Evolutionary conservation across 2,329 filamentous ascomycete genomes (phyloP).

Genomic region (Pseudogymnoascus sp.): DNA sequence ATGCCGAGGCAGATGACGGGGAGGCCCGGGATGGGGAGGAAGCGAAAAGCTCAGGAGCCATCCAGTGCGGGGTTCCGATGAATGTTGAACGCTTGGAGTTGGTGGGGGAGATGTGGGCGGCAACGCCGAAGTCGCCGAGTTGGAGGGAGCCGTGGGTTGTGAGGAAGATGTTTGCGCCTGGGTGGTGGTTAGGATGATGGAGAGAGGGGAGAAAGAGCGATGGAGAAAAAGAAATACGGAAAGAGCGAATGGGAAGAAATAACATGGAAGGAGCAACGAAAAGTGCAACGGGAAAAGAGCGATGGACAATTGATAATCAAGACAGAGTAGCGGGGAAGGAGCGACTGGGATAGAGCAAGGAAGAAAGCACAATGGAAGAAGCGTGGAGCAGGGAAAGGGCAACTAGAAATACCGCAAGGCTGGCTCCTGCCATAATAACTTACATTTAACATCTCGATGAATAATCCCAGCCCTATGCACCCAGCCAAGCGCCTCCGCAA

Average conservation of each 20-base stretch:
- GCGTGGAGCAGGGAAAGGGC: too few species aligned
- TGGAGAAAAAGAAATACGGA: neutral
- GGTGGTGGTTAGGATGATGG: slow-evolving; percentile 6
- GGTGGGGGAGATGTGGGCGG: slow-evolving; percentile 59
- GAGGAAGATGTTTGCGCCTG: slow-evolving; percentile 67
- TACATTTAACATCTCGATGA: slow-evolving; percentile 63
- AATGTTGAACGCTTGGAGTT: slow-evolving; percentile 73
- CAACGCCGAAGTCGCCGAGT: slow-evolving; percentile 78
- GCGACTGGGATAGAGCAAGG: too few species aligned
- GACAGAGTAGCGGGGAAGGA: neutral
- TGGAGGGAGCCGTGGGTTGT: slow-evolving; percentile 70
- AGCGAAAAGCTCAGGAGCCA: slow-evolving; percentile 72
- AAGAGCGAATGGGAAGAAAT: neutral
- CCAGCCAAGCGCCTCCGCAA: slow-evolving; percentile 58
- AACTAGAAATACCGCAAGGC: neutral
- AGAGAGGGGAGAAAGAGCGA: neutral
- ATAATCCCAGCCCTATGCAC: slow-evolving; percentile 63
- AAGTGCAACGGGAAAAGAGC: too few species aligned
- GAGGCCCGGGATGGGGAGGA: slow-evolving; percentile 25
- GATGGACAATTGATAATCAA: neutral
- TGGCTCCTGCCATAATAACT: slow-evolving; percentile 9
- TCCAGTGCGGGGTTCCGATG: slow-evolving; percentile 78
- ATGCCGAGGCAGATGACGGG: slow-evolving; percentile 19
- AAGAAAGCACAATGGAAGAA: too few species aligned
- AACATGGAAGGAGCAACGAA: too few species aligned